Evolutionary conservation across 768 basidiomycete genomes (phyloP).

Genomic region (Auriculariales sp.): DNA sequence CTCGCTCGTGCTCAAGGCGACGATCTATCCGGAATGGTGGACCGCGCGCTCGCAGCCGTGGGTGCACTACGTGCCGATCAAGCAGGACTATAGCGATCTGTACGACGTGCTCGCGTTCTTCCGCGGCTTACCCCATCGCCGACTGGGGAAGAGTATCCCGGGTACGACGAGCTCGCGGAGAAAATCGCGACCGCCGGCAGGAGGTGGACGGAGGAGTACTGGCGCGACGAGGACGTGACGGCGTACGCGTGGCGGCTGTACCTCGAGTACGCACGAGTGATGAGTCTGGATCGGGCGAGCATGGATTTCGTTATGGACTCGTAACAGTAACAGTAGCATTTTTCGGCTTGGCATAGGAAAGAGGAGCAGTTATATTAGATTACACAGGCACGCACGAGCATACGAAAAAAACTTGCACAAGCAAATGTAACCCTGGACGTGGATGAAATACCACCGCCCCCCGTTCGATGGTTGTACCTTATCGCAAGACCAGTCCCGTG

Average conservation of each 20-base stretch:
- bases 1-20: slow-evolving; percentile 17
- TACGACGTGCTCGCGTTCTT: slow-evolving; percentile 22
- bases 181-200: slow-evolving; percentile 19
- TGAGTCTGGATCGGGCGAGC: slow-evolving; percentile 11
- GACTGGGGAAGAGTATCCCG: slow-evolving; percentile 9
- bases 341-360: too few relatives aligned
- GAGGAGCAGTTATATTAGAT: too few relatives aligned
- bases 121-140: slow-evolving; percentile 12
- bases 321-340: too few relatives aligned
- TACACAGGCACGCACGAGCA: too few relatives aligned
- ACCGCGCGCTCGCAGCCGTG: not conserved
- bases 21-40: slow-evolving; percentile 14
- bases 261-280: slow-evolving; percentile 15
- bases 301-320: too few relatives aligned
- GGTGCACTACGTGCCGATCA: slow-evolving; percentile 19
- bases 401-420: too few relatives aligned
- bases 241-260: slow-evolving; percentile 17
- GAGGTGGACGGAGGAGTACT: slow-evolving; percentile 18
- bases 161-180: slow-evolving; percentile 20
- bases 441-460: too few relatives aligned
- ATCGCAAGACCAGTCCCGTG: too few relatives aligned
- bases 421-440: too few relatives aligned
- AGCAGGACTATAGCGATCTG: slow-evolving; percentile 22
- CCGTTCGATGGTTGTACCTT: too few relatives aligned
- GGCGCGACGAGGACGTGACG: slow-evolving; percentile 20